Percentiles rank a stretch among this genome's conserved stretches.
These are phyloP conservation scores for Puccinia triticina DNA, from an alignment of 1,284 basidiomycete species.

Conservation along the genomic window DNA sequence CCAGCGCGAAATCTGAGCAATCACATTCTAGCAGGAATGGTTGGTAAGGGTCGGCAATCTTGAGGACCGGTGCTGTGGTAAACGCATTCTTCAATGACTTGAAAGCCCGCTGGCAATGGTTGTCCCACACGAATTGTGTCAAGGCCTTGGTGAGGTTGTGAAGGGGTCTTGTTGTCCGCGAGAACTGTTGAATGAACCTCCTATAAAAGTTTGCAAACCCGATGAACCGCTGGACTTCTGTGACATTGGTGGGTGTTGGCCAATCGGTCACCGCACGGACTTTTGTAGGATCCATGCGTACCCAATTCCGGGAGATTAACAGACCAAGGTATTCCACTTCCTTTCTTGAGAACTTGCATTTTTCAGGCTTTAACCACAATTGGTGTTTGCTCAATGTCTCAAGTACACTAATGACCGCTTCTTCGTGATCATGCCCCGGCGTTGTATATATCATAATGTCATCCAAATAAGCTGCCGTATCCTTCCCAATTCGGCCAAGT, in stretches of 20 bases:
- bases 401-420: background rate
- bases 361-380: background rate
- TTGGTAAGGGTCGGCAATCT: background rate
- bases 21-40: constrained; percentile 30
- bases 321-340: no score
- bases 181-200: no score
- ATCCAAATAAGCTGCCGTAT: no score
- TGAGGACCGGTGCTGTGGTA: constrained; percentile 12
- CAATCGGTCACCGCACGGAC: no score
- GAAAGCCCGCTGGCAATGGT: background rate
- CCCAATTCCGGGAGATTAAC: no score
- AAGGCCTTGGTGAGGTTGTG: background rate
- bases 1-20: constrained; percentile 17
- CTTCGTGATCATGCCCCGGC: background rate
- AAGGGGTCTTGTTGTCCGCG: background rate
- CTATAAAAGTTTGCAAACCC: no score
- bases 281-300: no score
- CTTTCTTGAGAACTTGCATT: no score
- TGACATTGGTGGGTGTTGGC: no score
- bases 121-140: background rate
- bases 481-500: no score
- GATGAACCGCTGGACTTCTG: no score
- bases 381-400: background rate
- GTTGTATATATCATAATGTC: background rate
- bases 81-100: background rate